These are phyloP conservation scores for Candida oleophila DNA, from an alignment of 805 yeast species.

Conservation along the genomic window DNA sequence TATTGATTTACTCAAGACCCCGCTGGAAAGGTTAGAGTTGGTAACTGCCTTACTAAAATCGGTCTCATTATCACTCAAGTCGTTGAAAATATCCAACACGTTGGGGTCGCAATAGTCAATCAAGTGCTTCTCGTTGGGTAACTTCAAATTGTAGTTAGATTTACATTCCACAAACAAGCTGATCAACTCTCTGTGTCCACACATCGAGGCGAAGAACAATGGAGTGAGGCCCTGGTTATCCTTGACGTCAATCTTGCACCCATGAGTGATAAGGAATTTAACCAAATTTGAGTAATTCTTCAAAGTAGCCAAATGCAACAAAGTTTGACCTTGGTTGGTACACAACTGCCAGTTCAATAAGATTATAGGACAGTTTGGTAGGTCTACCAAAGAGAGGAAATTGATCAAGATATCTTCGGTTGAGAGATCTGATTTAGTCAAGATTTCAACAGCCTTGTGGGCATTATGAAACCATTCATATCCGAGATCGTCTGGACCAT, in stretches of 20 bases:
- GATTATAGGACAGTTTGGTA: slow-evolving; percentile 60
- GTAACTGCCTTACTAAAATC: slow-evolving; percentile 6
- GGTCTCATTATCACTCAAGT: slow-evolving; percentile 17
- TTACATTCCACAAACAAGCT: slow-evolving; percentile 60
- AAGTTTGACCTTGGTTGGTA: slow-evolving; percentile 80
- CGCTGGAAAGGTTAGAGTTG: slow-evolving; percentile 1
- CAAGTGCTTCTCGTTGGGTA: slow-evolving; percentile 47
- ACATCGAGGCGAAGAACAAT: slow-evolving; percentile 78
- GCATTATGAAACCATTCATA: slow-evolving; percentile 54
- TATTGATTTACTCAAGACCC: slow-evolving; percentile 23
- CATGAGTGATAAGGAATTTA: slow-evolving; percentile 62
- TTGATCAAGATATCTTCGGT: slow-evolving; percentile 51
- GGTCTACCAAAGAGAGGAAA: slow-evolving; percentile 57
- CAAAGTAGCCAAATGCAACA: slow-evolving; percentile 81
- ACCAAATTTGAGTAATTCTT: slow-evolving; percentile 68
- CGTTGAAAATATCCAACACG: slow-evolving; percentile 40
- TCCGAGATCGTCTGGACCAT: slow-evolving; percentile 18
- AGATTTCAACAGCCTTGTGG: slow-evolving; percentile 47
- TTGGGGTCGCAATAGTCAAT: slow-evolving; percentile 45
- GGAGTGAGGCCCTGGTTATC: slow-evolving; percentile 87
- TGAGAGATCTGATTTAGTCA: slow-evolving; percentile 44
- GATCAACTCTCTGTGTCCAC: slow-evolving; percentile 70
- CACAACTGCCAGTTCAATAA: slow-evolving; percentile 79
- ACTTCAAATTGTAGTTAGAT: slow-evolving; percentile 53
- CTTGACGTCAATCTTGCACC: slow-evolving; percentile 63